Percentiles rank a stretch among this genome's conserved stretches.
Evolutionary conservation across 805 yeast species (phyloP).

Genomic region (Blastobotrys attinorum): DNA sequence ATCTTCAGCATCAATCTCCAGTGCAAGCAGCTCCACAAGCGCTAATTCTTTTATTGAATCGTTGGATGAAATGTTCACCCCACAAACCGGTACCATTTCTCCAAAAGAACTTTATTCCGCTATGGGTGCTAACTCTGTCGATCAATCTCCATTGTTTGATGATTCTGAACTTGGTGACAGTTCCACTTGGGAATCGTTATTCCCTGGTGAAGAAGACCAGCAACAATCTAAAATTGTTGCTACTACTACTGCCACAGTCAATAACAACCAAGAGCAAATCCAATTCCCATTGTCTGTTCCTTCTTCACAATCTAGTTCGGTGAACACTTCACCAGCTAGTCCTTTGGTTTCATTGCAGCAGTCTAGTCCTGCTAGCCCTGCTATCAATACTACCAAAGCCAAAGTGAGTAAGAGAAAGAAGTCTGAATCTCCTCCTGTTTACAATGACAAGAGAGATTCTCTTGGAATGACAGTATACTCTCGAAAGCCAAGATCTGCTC

Average conservation of each 20-base stretch:
- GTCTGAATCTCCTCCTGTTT: conserved; percentile 12
- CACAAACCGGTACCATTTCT: conserved; percentile 14
- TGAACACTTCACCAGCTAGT: not conserved
- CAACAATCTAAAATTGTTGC: not conserved
- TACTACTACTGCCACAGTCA: not conserved
- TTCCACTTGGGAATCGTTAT: conserved; percentile 28
- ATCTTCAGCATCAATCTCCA: too few species aligned
- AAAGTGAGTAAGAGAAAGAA: conserved; percentile 14
- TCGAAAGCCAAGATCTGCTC: conserved; percentile 66
- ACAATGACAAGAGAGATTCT: conserved; percentile 45
- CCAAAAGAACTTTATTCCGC: conserved; percentile 14
- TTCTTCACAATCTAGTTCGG: not conserved
- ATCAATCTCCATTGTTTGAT: conserved; percentile 27
- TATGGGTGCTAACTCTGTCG: conserved; percentile 12
- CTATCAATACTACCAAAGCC: conserved; percentile 4
- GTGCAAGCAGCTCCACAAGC: too few species aligned
- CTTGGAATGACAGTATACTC: conserved; percentile 70
- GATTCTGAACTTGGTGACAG: conserved; percentile 22
- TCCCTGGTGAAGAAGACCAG: conserved; percentile 17
- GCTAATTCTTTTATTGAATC: not conserved
- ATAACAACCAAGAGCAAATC: not conserved
- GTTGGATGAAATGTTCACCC: conserved; percentile 2
- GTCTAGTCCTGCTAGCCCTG: conserved; percentile 1
- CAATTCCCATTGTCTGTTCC: conserved; percentile 1
- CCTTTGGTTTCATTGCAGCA: too few species aligned